These are phyloP conservation scores for Stylonectria norvegica DNA, from an alignment of 2,329 filamentous ascomycete genomes.

Conservation along the genomic window DNA sequence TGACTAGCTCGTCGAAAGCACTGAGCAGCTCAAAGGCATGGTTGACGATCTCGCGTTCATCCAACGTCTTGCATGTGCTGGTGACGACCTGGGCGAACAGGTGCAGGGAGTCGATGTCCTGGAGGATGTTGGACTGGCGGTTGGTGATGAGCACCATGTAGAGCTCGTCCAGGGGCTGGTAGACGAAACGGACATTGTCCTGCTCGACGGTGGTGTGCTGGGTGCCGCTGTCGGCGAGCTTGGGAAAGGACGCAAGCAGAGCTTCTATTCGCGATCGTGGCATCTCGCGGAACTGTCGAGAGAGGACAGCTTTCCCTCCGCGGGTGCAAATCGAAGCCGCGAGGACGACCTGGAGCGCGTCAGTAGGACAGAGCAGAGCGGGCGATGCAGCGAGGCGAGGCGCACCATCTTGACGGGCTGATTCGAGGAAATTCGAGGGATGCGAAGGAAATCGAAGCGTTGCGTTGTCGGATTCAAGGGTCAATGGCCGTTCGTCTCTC, in stretches of 20 bases:
- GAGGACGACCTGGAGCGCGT: slow-evolving; percentile 75
- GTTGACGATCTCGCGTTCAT: slow-evolving; percentile 90
- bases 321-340: slow-evolving; percentile 98
- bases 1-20: slow-evolving; percentile 96
- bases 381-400: slow-evolving; percentile 7
- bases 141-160: slow-evolving; percentile 99
- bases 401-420: slow-evolving; percentile 39
- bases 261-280: slow-evolving; percentile 94
- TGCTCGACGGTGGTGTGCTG: slow-evolving; percentile 99
- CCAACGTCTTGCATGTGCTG: slow-evolving; percentile 91
- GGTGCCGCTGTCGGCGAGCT: slow-evolving; percentile 91
- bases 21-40: slow-evolving; percentile 96
- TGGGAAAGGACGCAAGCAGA: slow-evolving; percentile 93
- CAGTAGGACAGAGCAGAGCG: slow-evolving; percentile 14
- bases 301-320: slow-evolving; percentile 96
- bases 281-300: slow-evolving; percentile 96
- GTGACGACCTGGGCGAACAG: slow-evolving; percentile 96
- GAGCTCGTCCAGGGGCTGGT: slow-evolving; percentile 96
- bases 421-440: slow-evolving; percentile 18
- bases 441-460: slow-evolving; percentile 19
- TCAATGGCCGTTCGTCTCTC: slow-evolving; percentile 8
- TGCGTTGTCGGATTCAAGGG: slow-evolving; percentile 17
- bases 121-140: slow-evolving; percentile 97
- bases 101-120: slow-evolving; percentile 98
- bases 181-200: slow-evolving; percentile 99